These are phyloP conservation scores for Pythium aphanidermatum DNA, from an alignment of 352 stramenopile species.

Conservation along the genomic window DNA sequence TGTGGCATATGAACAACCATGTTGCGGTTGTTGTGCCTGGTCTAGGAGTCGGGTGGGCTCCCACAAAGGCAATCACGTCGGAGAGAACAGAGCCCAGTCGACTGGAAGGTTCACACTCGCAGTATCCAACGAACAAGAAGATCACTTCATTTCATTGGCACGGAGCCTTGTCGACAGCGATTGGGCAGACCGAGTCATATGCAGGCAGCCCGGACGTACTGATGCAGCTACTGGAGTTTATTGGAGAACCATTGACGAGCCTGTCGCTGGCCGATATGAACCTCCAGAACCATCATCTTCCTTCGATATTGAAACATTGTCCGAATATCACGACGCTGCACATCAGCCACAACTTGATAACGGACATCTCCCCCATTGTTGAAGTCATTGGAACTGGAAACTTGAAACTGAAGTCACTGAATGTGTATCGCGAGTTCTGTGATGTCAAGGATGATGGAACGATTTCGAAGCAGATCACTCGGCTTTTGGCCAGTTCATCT, in stretches of 20 bases:
- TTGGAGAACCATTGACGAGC: background rate
- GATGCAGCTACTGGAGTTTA: background rate
- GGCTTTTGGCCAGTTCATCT: too few species aligned
- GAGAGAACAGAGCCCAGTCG: slow-evolving; percentile 2
- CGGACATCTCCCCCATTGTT: too few species aligned
- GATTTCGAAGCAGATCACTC: too few species aligned
- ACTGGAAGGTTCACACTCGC: too few species aligned
- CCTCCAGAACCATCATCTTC: background rate
- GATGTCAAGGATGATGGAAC: too few species aligned
- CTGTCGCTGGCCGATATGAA: background rate
- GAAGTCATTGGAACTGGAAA: too few species aligned
- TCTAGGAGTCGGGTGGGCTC: slow-evolving; percentile 28
- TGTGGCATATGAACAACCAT: slow-evolving; percentile 17
- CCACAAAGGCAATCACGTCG: background rate
- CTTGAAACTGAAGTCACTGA: too few species aligned
- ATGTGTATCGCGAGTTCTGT: too few species aligned
- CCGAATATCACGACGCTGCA: slow-evolving; percentile 12
- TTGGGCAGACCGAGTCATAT: too few species aligned
- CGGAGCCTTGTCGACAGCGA: too few species aligned
- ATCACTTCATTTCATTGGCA: background rate
- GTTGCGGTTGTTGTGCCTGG: slow-evolving; percentile 33
- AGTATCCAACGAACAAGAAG: background rate
- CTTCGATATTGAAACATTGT: slow-evolving; percentile 2
- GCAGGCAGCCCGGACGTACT: background rate
- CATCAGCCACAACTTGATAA: background rate